A percentile compares a stretch with the other conserved stretches of the same genome.
Conservation (phyloP, 179 eudicot species). For the Spinacia oleracea region DNA sequence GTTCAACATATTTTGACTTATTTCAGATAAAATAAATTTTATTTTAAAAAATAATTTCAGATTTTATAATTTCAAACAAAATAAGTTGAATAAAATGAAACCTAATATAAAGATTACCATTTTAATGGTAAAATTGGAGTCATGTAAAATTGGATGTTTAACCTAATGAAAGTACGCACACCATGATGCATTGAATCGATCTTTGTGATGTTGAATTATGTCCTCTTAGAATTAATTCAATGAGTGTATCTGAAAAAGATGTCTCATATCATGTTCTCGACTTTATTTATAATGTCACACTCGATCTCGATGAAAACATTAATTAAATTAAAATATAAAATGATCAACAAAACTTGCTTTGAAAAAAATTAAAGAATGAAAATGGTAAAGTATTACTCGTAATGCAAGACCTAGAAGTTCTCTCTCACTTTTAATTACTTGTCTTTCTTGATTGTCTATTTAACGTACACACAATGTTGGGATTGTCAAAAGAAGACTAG, state of each 20-base stretch:
- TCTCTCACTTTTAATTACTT: conserved; percentile 9
- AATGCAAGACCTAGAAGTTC: conserved; percentile 15
- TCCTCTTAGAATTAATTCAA: not conserved
- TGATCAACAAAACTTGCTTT: conserved; percentile 10
- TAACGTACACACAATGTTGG: conserved; percentile 19
- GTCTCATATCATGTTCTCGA: not conserved
- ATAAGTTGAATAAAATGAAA: no score
- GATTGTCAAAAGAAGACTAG: conserved; percentile 20
- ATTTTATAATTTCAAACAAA: no score
- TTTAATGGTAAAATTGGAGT: no score
- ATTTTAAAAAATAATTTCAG: no score
- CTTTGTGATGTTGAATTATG: not conserved
- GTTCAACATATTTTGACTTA: no score
- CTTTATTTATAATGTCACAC: conserved; percentile 1
- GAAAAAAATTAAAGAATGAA: not conserved
- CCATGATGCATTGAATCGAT: conserved; percentile 5
- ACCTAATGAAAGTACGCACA: not conserved
- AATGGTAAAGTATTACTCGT: not conserved
- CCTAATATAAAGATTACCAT: no score
- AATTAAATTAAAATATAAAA: not conserved
- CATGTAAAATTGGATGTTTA: not conserved
- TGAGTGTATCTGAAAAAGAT: conserved; percentile 11
- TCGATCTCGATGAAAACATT: not conserved
- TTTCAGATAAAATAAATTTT: no score
- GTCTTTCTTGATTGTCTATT: conserved; percentile 24